Evolutionary conservation across 2,329 filamentous ascomycete genomes (phyloP), one percentile per base, ranked within the genome.

Genomic region (Hymenoscyphus salicellus): DNA sequence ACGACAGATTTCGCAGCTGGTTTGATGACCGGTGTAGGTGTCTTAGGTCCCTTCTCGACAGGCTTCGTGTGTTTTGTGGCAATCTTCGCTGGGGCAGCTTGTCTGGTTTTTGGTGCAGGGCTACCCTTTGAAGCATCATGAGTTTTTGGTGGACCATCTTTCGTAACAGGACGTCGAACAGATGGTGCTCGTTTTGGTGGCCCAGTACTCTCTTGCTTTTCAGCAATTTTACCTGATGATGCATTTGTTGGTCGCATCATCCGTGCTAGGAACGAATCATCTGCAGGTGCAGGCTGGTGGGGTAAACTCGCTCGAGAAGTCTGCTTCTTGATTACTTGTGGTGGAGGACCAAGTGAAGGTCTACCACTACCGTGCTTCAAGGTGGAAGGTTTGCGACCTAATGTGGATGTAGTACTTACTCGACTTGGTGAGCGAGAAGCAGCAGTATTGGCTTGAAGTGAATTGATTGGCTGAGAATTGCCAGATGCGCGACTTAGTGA

Each of bases 241-340:
- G 85, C 81, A 55, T 89, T 84, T 0, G 90, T 93, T 1, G 90
- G 90, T 49, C 90, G 82, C 86, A 89, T 93, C 90, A 93, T 92
- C 61, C 90, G 85, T n/a, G 89, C 89, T 30, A 93, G 78, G 77
- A 93, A 93, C 16, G 86, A 78, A 69, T 91, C 88, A 68, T 91
- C 88, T 1, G 89, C 81, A 20, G 84, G 83, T 57, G 80, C 81
- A 30, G 83, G 79, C 66, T 81, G 80, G 70, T 82, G 83, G 1
- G 79, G 75, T 6, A 81, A 67, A 60, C 83, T 82, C 65, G 82
- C 81, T 73, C 82, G 83, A 1, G 79, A 77, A 10, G 79, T 65
- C 68, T 84, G 87, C 76, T 86, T 88, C 2, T 71, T 72, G 23
- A 73, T 43, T 38, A 63, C 55, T 1, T 68, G 55, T 32, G 85